A percentile compares a stretch with the other conserved stretches of the same genome.
These are phyloP conservation scores for Rubia tinctorum DNA, from an alignment of 305 asterid species.

Conservation along the genomic window DNA sequence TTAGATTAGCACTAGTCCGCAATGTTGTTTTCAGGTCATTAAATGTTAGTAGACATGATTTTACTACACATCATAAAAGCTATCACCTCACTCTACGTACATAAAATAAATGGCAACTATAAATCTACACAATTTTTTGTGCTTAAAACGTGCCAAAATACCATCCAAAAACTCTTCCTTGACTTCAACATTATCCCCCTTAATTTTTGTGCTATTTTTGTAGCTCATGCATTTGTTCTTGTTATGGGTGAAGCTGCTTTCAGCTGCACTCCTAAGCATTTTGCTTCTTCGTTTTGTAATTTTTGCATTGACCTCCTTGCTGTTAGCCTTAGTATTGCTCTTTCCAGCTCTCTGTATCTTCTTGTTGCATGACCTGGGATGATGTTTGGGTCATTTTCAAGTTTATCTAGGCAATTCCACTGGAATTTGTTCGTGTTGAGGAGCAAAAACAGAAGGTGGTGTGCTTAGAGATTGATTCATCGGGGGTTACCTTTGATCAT, in stretches of 20 bases:
- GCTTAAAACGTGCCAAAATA: slow-evolving; percentile 13
- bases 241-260: slow-evolving; percentile 7
- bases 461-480: slow-evolving; percentile 14
- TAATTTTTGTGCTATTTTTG: neutral
- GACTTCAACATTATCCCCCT: neutral
- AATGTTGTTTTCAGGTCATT: neutral
- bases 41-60: neutral
- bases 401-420: neutral
- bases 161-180: neutral
- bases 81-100: neutral
- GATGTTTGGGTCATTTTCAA: slow-evolving; percentile 4
- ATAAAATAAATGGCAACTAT: neutral
- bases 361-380: neutral
- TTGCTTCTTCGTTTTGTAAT: slow-evolving; percentile 3
- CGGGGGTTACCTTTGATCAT: slow-evolving; percentile 4
- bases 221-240: neutral
- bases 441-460: neutral
- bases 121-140: neutral
- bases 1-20: neutral
- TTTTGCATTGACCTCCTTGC: neutral
- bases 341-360: slow-evolving; percentile 13
- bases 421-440: neutral
- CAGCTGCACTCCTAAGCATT: slow-evolving; percentile 11
- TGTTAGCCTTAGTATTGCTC: slow-evolving; percentile 8
- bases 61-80: neutral